A percentile compares a stretch with the other conserved stretches of the same genome.
These are phyloP conservation scores for Eucalyptus viminalis DNA, from an alignment of 345 rosid genomes.

Conservation along the genomic window DNA sequence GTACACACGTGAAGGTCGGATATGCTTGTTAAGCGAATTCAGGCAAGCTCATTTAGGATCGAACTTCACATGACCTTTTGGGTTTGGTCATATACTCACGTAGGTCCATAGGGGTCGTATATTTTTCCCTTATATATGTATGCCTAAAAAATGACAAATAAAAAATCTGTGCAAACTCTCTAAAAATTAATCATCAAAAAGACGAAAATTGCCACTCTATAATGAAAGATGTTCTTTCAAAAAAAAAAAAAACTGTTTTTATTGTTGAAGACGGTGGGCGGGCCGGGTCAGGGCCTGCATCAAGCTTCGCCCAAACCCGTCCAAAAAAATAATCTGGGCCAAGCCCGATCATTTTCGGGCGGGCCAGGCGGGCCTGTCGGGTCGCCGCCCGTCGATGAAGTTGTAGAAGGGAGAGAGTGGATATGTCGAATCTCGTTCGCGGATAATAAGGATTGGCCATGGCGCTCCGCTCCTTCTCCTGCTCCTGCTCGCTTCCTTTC, in stretches of 20 bases:
- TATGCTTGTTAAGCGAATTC: background rate
- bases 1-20: no score
- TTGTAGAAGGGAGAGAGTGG: background rate
- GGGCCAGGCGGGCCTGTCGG: background rate
- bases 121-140: background rate
- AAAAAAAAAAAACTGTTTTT: background rate
- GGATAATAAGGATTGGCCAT: background rate
- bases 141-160: background rate
- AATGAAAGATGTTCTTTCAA: background rate
- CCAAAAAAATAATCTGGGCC: background rate
- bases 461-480: background rate
- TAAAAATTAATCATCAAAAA: background rate
- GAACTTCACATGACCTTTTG: background rate
- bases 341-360: background rate
- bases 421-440: background rate
- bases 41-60: accelerated
- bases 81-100: accelerated
- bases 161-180: background rate
- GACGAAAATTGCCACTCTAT: background rate
- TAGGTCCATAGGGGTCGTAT: background rate
- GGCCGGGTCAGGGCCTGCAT: background rate
- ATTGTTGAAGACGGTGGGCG: background rate
- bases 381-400: background rate
- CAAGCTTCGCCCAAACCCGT: background rate
- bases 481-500: background rate